Conservation (phyloP, 306 rosid species). For the Dalbergia cochinchinensis region DNA sequence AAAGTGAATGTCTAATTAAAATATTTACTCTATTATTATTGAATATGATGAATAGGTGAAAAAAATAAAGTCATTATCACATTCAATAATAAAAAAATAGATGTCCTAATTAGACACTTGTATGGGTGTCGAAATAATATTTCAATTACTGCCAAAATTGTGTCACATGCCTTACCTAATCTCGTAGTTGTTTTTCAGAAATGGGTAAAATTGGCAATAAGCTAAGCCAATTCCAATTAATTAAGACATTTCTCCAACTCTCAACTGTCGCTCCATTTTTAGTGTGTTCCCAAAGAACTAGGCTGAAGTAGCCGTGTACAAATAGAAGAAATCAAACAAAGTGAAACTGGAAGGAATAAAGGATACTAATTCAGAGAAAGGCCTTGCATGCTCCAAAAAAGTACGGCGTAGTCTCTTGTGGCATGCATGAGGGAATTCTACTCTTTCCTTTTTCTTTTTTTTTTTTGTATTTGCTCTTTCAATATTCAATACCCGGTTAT, state of each 20-base stretch:
- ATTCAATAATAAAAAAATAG: too few relatives aligned
- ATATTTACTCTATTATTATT: too few relatives aligned
- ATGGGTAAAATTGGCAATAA: neutral
- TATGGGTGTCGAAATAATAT: too few relatives aligned
- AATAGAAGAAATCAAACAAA: slow-evolving; percentile 13
- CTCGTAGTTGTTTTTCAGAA: slow-evolving; percentile 1
- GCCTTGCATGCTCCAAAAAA: slow-evolving; percentile 19
- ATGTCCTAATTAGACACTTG: too few relatives aligned
- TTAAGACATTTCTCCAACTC: neutral
- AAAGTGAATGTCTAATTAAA: too few relatives aligned
- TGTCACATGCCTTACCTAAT: slow-evolving; percentile 49
- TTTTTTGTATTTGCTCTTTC: too few relatives aligned
- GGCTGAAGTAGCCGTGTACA: neutral
- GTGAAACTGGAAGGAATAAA: neutral
- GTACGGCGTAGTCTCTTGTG: slow-evolving; percentile 40
- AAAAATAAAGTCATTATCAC: too few relatives aligned
- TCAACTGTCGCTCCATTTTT: neutral
- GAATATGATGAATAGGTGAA: too few relatives aligned
- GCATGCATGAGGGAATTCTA: slow-evolving; percentile 42
- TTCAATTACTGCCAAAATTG: slow-evolving; percentile 48
- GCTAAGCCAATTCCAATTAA: neutral
- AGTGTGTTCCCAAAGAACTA: neutral
- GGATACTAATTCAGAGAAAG: slow-evolving; percentile 1
- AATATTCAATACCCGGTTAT: slow-evolving; percentile 9
- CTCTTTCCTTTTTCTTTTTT: too few relatives aligned